Conservation (phyloP, 306 rosid species). For the Pyrus pyrifolia region DNA sequence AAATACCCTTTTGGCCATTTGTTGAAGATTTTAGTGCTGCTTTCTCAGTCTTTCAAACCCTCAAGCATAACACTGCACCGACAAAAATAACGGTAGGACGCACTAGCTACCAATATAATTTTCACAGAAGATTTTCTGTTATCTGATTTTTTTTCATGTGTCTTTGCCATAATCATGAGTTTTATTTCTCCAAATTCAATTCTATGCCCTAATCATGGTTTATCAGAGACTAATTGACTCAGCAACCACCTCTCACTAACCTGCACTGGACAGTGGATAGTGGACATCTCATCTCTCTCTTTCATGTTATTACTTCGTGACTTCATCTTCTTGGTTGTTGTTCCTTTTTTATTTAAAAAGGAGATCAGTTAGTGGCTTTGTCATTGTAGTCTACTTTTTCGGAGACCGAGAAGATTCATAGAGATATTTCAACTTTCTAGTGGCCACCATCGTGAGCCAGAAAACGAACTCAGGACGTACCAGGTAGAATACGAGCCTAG, state of each 20-base stretch:
- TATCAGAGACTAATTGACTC: slow-evolving; percentile 26
- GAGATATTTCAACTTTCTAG: no score
- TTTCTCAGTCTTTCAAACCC: background rate
- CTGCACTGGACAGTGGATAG: slow-evolving; percentile 19
- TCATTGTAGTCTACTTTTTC: rapidly evolving
- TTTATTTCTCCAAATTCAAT: slow-evolving; percentile 14
- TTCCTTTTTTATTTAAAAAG: background rate
- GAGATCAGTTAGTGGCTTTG: no score
- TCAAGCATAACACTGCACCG: background rate
- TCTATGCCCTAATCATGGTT: slow-evolving; percentile 23
- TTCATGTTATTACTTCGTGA: slow-evolving; percentile 7
- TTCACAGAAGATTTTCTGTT: slow-evolving; percentile 1
- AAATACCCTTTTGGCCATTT: background rate
- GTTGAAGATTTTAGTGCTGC: background rate
- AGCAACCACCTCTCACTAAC: slow-evolving; percentile 38
- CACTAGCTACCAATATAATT: slow-evolving; percentile 1
- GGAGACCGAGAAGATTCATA: rapidly evolving
- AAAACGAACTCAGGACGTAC: no score
- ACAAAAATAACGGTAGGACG: slow-evolving; percentile 8
- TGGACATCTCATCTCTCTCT: slow-evolving; percentile 13
- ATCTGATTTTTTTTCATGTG: slow-evolving; percentile 11
- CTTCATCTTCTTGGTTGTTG: slow-evolving; percentile 4
- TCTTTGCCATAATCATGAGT: slow-evolving; percentile 25
- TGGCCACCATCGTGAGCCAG: no score
- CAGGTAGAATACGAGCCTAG: no score